Evolutionary conservation across 495 filamentous ascomycete genomes (phyloP).

Genomic region (Tuber calosporum): DNA sequence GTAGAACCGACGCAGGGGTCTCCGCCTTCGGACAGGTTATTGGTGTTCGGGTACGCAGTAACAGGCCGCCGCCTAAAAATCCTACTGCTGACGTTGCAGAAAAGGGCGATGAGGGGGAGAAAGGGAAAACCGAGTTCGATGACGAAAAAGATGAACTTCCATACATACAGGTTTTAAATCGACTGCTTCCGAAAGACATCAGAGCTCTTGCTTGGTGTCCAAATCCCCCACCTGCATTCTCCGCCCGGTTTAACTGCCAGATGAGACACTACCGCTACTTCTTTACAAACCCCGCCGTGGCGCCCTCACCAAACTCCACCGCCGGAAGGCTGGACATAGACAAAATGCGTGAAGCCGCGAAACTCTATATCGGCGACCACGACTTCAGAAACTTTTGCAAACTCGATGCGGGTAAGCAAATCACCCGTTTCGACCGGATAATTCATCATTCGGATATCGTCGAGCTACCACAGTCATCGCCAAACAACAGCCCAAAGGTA

Average conservation of each 20-base stretch:
- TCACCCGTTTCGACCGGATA: slow-evolving; percentile 67
- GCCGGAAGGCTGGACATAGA: slow-evolving; percentile 70
- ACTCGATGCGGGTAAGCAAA: slow-evolving; percentile 75
- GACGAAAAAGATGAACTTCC: slow-evolving; percentile 72
- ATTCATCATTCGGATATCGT: slow-evolving; percentile 73
- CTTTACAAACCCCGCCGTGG: slow-evolving; percentile 87
- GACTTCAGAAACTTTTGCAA: slow-evolving; percentile 98
- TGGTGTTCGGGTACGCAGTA: slow-evolving; percentile 70
- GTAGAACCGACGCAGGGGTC: slow-evolving; percentile 84
- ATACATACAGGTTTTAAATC: slow-evolving; percentile 75
- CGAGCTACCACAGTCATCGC: slow-evolving; percentile 37
- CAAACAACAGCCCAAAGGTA: slow-evolving; percentile 51
- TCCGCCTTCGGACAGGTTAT: slow-evolving; percentile 97
- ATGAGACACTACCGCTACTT: slow-evolving; percentile 90
- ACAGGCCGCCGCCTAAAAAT: slow-evolving; percentile 50
- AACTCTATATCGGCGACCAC: slow-evolving; percentile 68
- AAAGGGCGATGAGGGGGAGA: slow-evolving; percentile 5
- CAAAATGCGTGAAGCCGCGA: slow-evolving; percentile 75
- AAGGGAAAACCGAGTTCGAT: slow-evolving; percentile 53
- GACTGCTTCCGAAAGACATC: slow-evolving; percentile 81
- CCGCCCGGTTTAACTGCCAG: slow-evolving; percentile 85
- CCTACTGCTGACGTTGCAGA: slow-evolving; percentile 6
- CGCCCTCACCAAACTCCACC: slow-evolving; percentile 44
- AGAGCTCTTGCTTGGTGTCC: slow-evolving; percentile 90
- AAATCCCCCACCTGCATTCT: slow-evolving; percentile 65